phyloP scores from a whole-genome alignment of 345 rosid genomes.

The Moringa oleifera region DNA sequence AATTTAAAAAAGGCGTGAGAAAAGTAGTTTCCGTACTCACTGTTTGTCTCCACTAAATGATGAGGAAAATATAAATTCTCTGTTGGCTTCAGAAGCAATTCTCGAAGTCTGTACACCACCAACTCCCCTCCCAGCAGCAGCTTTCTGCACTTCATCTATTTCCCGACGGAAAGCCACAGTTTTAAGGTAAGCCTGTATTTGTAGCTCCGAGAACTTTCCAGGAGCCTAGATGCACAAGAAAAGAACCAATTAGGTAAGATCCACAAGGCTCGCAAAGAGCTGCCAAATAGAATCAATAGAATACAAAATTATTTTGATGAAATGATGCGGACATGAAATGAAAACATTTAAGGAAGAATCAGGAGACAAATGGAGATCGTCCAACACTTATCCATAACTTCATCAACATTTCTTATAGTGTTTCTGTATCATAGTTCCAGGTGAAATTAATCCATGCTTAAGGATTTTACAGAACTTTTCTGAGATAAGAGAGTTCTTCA shows the following conservation, averaged over 20 bases:
- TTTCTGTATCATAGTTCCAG: background rate
- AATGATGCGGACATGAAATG: background rate
- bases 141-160: conserved; percentile 85
- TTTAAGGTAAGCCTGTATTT: conserved; percentile 91
- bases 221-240: conserved; percentile 55
- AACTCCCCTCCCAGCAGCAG: conserved; percentile 77
- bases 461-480: too few relatives aligned
- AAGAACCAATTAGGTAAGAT: conserved; percentile 12
- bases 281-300: background rate
- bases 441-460: conserved; percentile 3
- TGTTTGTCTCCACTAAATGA: conserved; percentile 85
- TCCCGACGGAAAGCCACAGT: conserved; percentile 94
- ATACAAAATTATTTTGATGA: background rate
- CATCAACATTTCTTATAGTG: background rate
- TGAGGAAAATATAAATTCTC: conserved; percentile 89
- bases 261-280: conserved; percentile 4
- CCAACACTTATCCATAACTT: background rate
- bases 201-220: conserved; percentile 83
- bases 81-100: conserved; percentile 94
- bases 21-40: conserved; percentile 37
- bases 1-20: background rate
- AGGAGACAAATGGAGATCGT: background rate
- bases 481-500: background rate
- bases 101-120: conserved; percentile 86
- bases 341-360: background rate